Percentiles rank a stretch among this genome's conserved stretches.
These are phyloP conservation scores for Nissolia schottii DNA, from an alignment of 306 rosid genomes.

Conservation along the genomic window DNA sequence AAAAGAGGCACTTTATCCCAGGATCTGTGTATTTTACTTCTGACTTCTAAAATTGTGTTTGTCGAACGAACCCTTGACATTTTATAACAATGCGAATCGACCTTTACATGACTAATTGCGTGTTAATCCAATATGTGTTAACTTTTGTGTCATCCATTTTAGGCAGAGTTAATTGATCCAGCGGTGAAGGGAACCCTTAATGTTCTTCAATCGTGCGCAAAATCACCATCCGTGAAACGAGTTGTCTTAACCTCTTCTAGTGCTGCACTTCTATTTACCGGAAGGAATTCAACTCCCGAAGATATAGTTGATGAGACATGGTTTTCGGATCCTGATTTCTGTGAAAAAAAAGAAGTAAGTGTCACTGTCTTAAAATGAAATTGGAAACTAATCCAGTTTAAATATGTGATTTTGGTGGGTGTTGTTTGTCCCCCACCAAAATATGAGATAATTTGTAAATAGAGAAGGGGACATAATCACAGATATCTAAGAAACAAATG, in stretches of 20 bases:
- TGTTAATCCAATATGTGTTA: background rate
- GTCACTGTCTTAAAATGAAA: background rate
- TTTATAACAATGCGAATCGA: too few species aligned
- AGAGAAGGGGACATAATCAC: too few species aligned
- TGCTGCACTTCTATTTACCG: conserved; percentile 10
- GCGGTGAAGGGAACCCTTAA: conserved; percentile 42
- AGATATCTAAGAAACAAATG: too few species aligned
- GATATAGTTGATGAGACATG: conserved; percentile 36
- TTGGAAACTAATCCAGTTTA: background rate
- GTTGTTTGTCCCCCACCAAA: too few species aligned
- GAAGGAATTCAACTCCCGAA: conserved; percentile 23
- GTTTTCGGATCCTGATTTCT: conserved; percentile 30
- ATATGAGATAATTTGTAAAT: too few species aligned
- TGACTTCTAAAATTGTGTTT: too few species aligned
- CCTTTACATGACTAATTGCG: too few species aligned
- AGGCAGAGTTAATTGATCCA: conserved; percentile 36
- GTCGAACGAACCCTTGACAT: too few species aligned
- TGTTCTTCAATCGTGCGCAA: conserved; percentile 42
- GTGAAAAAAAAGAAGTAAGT: background rate
- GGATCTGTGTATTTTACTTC: too few species aligned
- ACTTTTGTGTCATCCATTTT: background rate
- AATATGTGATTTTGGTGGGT: background rate
- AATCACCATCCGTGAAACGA: conserved; percentile 29
- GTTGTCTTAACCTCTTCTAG: conserved; percentile 35
- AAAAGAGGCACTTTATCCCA: too few species aligned